Evolutionary conservation across 257 asterid genomes (phyloP).

Genomic region (Solanum lycopersicoides): DNA sequence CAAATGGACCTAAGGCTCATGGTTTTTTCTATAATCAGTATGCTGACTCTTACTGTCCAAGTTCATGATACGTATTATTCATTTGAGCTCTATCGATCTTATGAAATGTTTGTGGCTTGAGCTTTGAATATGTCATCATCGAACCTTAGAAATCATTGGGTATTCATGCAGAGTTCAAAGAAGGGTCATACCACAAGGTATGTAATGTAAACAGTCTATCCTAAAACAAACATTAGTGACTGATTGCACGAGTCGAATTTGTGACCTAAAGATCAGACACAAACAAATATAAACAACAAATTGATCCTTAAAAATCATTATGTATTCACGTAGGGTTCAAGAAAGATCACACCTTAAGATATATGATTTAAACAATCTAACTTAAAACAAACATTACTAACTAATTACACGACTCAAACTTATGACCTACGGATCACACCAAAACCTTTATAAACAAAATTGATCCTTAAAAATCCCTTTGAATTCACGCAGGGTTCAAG

Average conservation of each 20-base stretch:
- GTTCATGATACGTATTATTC: neutral
- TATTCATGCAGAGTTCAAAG: no score
- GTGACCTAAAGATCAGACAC: neutral
- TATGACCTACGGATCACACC: neutral
- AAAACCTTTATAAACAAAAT: no score
- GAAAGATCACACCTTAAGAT: neutral
- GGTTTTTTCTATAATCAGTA: neutral
- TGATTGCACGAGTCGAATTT: neutral
- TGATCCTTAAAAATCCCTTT: no score
- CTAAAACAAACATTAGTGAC: neutral
- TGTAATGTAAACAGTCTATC: neutral
- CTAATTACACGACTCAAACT: no score
- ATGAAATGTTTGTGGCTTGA: neutral
- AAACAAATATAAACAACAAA: neutral
- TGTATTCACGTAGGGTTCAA: accelerated
- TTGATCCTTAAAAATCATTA: no score
- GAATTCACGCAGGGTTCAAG: no score
- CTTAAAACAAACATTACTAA: no score
- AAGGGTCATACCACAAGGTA: no score
- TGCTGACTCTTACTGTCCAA: neutral
- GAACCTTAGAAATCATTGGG: neutral
- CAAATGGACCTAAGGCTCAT: neutral
- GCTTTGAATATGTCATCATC: neutral
- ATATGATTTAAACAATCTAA: neutral
- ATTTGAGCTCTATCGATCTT: neutral